Evolutionary conservation across 495 filamentous ascomycete species (phyloP).

Genomic region (Amniculicola lignicola): DNA sequence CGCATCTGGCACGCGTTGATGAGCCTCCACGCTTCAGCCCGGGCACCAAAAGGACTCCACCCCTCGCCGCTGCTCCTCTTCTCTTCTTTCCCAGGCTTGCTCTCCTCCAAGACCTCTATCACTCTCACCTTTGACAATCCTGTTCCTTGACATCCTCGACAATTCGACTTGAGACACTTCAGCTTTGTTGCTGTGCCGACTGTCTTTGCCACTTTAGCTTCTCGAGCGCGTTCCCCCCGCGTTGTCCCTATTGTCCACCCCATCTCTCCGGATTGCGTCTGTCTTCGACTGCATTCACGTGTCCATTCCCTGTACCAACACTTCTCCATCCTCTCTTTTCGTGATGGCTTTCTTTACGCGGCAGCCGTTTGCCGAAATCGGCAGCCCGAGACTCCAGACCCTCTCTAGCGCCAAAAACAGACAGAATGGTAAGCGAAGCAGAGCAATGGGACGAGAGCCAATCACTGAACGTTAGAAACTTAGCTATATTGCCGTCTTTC

Average conservation of each 20-base stretch:
- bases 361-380: constrained; percentile 44
- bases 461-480: constrained; percentile 13
- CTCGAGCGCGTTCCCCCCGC: background rate
- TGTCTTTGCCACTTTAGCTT: background rate
- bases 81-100: constrained; percentile 26
- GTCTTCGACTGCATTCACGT: background rate
- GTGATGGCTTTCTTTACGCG: constrained; percentile 39
- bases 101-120: constrained; percentile 21
- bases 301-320: background rate
- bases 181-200: constrained; percentile 19
- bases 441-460: background rate
- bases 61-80: constrained; percentile 15
- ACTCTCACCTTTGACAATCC: background rate
- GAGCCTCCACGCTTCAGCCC: too few species aligned
- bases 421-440: constrained; percentile 51
- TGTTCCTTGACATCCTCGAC: too few species aligned
- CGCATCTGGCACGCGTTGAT: constrained; percentile 10
- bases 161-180: background rate
- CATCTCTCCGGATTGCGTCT: background rate
- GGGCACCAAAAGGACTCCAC: constrained; percentile 25
- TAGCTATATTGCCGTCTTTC: constrained; percentile 22
- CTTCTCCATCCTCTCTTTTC: background rate
- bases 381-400: constrained; percentile 44
- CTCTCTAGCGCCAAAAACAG: constrained; percentile 55
- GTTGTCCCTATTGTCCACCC: background rate